These are phyloP conservation scores for Xylariaceae sp. DNA, from an alignment of 2,329 filamentous ascomycete genomes.

Conservation along the genomic window DNA sequence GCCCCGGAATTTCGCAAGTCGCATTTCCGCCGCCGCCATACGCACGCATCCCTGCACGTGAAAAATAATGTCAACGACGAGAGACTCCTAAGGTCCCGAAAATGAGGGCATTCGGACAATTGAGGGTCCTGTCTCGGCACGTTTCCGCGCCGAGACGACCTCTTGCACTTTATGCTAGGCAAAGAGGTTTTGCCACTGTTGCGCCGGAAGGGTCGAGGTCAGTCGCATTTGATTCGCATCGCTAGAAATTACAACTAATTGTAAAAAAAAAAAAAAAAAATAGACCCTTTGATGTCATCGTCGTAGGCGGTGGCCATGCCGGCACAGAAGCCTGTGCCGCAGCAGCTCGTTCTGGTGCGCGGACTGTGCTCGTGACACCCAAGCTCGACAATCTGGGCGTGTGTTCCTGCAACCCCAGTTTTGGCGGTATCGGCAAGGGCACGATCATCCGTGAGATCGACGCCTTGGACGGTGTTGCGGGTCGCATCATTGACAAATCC, in stretches of 20 bases:
- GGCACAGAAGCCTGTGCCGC: constrained; percentile 91
- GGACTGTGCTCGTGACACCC: constrained; percentile 85
- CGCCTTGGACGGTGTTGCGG: constrained; percentile 84
- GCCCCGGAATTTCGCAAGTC: too few species aligned
- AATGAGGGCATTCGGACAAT: constrained; percentile 33
- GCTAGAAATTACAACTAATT: background rate
- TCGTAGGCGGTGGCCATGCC: constrained; percentile 93
- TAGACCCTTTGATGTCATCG: constrained; percentile 78
- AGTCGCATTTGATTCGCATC: constrained; percentile 5
- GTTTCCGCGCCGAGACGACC: constrained; percentile 17
- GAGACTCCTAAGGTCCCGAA: background rate
- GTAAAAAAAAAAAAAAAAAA: background rate
- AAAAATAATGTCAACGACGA: background rate
- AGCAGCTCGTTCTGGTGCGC: constrained; percentile 80
- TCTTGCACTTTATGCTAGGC: constrained; percentile 10
- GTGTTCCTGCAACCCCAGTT: constrained; percentile 42
- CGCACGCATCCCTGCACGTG: background rate
- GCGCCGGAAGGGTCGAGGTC: constrained; percentile 31
- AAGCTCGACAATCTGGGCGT: constrained; percentile 35
- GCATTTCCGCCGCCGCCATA: background rate
- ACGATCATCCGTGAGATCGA: constrained; percentile 95
- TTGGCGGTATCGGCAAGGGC: constrained; percentile 97
- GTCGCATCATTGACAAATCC: constrained; percentile 84
- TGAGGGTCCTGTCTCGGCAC: constrained; percentile 28
- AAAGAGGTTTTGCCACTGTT: constrained; percentile 31